Evolutionary conservation across 192 early-diverging fungal genomes (phyloP).

Genomic region (Nowakowskiella sp.): DNA sequence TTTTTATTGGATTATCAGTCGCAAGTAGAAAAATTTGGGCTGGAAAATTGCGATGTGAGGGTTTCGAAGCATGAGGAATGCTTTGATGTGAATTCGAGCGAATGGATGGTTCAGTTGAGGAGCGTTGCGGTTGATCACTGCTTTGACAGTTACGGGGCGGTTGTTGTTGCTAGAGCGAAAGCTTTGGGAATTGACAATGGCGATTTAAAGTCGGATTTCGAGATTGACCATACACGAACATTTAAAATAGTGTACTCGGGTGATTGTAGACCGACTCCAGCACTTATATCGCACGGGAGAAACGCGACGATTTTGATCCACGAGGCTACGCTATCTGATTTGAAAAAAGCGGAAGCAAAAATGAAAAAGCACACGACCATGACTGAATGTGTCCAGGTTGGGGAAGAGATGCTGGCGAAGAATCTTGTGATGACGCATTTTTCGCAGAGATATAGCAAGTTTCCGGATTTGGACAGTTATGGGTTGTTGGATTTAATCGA

Average conservation of each 20-base stretch:
- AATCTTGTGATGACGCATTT: constrained; percentile 89
- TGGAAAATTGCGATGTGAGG: no score
- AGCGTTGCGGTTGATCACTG: no score
- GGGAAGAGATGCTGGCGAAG: constrained; percentile 73
- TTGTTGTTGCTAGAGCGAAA: no score
- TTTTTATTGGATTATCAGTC: no score
- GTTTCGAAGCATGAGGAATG: no score
- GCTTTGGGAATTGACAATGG: no score
- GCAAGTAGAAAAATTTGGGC: no score
- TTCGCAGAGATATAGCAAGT: constrained; percentile 87
- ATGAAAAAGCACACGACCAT: constrained; percentile 80
- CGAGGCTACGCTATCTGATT: constrained; percentile 73
- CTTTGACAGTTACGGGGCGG: no score
- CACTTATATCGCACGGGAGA: constrained; percentile 61
- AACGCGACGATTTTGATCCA: constrained; percentile 70
- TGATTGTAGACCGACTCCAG: constrained; percentile 79
- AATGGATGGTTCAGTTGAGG: no score
- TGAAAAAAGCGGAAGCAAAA: constrained; percentile 52
- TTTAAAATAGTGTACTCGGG: constrained; percentile 57
- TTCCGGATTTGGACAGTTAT: constrained; percentile 50
- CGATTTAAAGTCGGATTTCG: no score
- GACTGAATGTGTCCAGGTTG: constrained; percentile 78
- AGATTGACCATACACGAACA: not conserved
- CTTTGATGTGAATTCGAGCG: no score
- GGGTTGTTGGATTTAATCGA: constrained; percentile 7